Base-by-base conservation (phyloP, 805 yeast genomes). In the Metschnikowia proteae region DNA sequence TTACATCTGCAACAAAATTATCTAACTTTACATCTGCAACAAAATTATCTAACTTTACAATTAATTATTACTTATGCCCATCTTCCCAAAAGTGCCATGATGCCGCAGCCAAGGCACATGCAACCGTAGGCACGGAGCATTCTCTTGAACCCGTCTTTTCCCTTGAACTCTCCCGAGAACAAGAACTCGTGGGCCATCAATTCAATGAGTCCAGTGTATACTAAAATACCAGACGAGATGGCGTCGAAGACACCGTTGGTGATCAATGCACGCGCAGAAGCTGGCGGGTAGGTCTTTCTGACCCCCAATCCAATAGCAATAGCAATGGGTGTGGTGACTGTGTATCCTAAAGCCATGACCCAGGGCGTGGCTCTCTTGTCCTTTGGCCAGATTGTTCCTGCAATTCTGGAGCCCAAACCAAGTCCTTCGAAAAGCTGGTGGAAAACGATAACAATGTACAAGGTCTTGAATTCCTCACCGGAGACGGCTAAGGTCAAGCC, bases 401-500 rank as follows among this genome's bases (percentile, higher is more conserved):
- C 85, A 33, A 86, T 73, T 65, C 96, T 79, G 6, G 92, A 78
- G 25, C 96, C 96, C 55, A 88, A 71, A 50, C 96, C 96, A 43
- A 88, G 73, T 43, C 96, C 96, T 68, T 88, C 96, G 61, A 88
- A 88, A 73, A 83, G 74, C 66, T 88, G 96, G 63, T 88, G 90
- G 74, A 81, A 82, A 4, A 83, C 79, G 38, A 72, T 53, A n/a
- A 85, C 96, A 53, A 84, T 76, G 64, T 84, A 87, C 43, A 88
- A 70, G 5, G 87, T 78, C 50, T 72, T 78, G 61, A 87, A 88
- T 62, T 85, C 92, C 2, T 80, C 84, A 43, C 91, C 94, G 4
- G 94, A 73, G 13, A 86, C 86, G 1, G 94, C 87, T 40, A 88
- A 71, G 0, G 94, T 76, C 45, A 88, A 71, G 26, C 96, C 96